These are phyloP conservation scores for Gynochthodes officinalis DNA, from an alignment of 257 asterid genomes.

Conservation along the genomic window DNA sequence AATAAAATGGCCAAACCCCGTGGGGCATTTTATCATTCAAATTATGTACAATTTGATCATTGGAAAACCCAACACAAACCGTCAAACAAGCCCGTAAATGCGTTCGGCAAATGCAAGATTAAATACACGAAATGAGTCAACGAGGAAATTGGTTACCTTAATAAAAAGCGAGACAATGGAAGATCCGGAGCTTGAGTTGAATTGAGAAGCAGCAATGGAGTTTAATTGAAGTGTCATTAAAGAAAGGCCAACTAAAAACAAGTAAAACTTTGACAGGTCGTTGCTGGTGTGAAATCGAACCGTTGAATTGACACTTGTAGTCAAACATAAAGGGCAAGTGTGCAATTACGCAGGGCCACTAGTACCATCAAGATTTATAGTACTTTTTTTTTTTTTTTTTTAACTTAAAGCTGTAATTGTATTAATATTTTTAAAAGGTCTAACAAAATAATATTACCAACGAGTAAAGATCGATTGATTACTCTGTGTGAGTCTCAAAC, in stretches of 20 bases:
- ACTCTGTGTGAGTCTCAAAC: too few species aligned
- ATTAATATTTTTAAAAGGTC: too few species aligned
- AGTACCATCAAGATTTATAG: too few species aligned
- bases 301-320: neutral
- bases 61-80: neutral
- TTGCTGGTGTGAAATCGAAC: neutral
- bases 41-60: neutral
- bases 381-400: too few species aligned
- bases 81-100: neutral
- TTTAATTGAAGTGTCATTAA: neutral
- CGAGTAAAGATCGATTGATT: too few species aligned
- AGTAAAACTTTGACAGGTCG: neutral
- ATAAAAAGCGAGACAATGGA: conserved; percentile 19
- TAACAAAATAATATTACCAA: too few species aligned
- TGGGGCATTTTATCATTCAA: neutral
- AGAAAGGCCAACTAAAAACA: neutral
- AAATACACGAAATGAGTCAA: neutral
- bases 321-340: neutral
- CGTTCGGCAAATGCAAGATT: too few species aligned
- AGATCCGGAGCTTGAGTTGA: conserved; percentile 33
- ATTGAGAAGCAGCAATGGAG: neutral
- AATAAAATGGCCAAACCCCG: neutral
- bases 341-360: neutral
- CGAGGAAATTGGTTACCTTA: conserved; percentile 28
- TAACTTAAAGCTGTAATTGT: too few species aligned